phyloP scores from a whole-genome alignment of 805 yeast genomes.

The Lipomyces kockii region DNA sequence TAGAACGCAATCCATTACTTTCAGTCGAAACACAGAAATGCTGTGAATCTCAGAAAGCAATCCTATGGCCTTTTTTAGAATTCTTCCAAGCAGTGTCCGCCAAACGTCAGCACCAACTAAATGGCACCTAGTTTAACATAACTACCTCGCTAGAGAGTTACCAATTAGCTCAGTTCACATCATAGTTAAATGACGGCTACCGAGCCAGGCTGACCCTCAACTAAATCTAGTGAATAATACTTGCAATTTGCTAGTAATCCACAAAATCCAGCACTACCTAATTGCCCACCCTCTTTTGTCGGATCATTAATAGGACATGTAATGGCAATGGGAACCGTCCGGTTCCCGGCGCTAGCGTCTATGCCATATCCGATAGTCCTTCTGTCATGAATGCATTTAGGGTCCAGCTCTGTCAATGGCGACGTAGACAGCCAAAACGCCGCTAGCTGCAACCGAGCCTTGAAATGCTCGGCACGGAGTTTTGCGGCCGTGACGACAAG shows the following conservation, averaged over 20 bases:
- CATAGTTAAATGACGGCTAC: not conserved
- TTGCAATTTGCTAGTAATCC: constrained; percentile 45
- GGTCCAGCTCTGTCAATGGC: too few relatives aligned
- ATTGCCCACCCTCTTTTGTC: too few relatives aligned
- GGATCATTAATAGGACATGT: too few relatives aligned
- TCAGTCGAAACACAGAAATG: not conserved
- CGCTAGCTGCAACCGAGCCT: too few relatives aligned
- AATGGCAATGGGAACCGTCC: too few relatives aligned
- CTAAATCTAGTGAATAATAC: constrained; percentile 36
- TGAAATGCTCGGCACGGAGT: too few relatives aligned
- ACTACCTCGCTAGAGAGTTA: constrained; percentile 2
- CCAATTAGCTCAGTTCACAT: not conserved
- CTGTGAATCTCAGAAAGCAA: not conserved
- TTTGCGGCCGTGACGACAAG: too few relatives aligned
- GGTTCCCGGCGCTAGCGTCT: too few relatives aligned
- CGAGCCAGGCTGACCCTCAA: not conserved
- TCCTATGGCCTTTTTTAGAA: constrained; percentile 37
- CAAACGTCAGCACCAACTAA: not conserved
- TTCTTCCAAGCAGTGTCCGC: constrained; percentile 36
- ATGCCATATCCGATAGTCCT: too few relatives aligned
- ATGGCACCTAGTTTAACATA: constrained; percentile 14
- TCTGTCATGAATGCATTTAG: too few relatives aligned
- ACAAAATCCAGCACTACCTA: constrained; percentile 41
- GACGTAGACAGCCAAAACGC: too few relatives aligned
- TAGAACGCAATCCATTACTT: too few relatives aligned